These are phyloP conservation scores for Gelatoporia subvermispora DNA, from an alignment of 768 basidiomycete species.

Conservation along the genomic window DNA sequence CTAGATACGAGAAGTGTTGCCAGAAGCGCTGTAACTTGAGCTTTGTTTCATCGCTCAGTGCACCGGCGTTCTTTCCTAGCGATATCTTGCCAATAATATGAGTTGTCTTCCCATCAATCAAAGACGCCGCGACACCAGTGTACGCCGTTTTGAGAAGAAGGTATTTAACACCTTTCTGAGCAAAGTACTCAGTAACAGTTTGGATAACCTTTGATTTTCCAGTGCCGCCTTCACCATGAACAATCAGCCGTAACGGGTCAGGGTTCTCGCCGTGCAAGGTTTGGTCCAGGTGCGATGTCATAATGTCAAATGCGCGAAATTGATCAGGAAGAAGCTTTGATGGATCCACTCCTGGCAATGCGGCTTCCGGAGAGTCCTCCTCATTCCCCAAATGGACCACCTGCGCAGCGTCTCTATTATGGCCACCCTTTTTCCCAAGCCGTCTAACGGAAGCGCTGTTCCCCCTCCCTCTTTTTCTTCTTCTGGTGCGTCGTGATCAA, in stretches of 20 bases:
- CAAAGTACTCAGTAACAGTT: slow-evolving; percentile 31
- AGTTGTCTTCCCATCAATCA: slow-evolving; percentile 32
- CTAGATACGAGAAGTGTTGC: slow-evolving; percentile 18
- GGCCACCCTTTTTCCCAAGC: background rate
- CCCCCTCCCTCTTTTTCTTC: background rate
- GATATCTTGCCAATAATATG: slow-evolving; percentile 29
- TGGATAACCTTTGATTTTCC: too few species aligned
- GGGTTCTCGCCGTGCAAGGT: slow-evolving; percentile 14
- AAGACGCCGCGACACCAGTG: slow-evolving; percentile 36
- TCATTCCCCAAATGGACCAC: background rate
- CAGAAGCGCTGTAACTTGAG: slow-evolving; percentile 14
- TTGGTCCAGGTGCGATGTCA: slow-evolving; percentile 25
- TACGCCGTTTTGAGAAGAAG: slow-evolving; percentile 32
- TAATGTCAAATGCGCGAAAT: slow-evolving; percentile 31
- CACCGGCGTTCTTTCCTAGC: slow-evolving; percentile 1
- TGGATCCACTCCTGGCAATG: slow-evolving; percentile 4
- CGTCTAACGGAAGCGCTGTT: background rate
- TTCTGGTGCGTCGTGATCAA: background rate
- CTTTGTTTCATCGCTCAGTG: slow-evolving; percentile 1
- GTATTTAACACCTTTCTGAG: background rate
- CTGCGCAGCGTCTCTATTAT: background rate
- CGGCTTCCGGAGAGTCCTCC: background rate
- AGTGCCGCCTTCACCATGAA: slow-evolving; percentile 41
- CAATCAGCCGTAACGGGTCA: slow-evolving; percentile 31
- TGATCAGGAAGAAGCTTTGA: slow-evolving; percentile 26